phyloP scores from a whole-genome alignment of 1,284 basidiomycete genomes.

The Sporisorium reilianum region DNA sequence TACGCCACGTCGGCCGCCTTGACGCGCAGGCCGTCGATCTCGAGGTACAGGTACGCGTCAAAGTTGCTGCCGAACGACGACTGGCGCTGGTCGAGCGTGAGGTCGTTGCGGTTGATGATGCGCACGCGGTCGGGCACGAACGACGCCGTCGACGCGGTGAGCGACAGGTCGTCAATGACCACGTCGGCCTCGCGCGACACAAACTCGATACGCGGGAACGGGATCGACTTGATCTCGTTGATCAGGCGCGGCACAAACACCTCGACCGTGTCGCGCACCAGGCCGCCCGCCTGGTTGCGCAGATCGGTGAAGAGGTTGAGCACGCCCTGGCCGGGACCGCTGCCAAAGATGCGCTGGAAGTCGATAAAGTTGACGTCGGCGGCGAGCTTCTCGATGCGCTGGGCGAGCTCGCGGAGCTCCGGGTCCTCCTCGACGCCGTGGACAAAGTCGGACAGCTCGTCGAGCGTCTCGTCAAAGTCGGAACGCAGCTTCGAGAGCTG shows the following conservation, averaged over 20 bases:
- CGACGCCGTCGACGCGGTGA: conserved; percentile 69
- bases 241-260: conserved; percentile 71
- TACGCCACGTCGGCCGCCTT: conserved; percentile 71
- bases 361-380: conserved; percentile 64
- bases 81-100: conserved; percentile 71
- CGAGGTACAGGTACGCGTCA: conserved; percentile 70
- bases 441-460: conserved; percentile 47
- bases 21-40: conserved; percentile 71
- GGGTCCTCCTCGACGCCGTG: conserved; percentile 48
- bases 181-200: conserved; percentile 71
- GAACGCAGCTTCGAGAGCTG: conserved; percentile 44
- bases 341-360: conserved; percentile 32
- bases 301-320: conserved; percentile 40
- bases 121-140: conserved; percentile 72
- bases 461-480: conserved; percentile 40
- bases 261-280: conserved; percentile 71
- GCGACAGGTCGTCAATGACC: conserved; percentile 70
- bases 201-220: conserved; percentile 71
- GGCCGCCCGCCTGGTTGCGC: conserved; percentile 58
- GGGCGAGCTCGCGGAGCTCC: conserved; percentile 65
- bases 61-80: conserved; percentile 71
- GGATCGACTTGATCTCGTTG: conserved; percentile 71
- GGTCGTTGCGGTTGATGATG: conserved; percentile 70
- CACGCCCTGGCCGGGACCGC: conserved; percentile 23
- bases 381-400: conserved; percentile 70